Evolutionary conservation across 2,329 filamentous ascomycete genomes (phyloP), one percentile per base, ranked within the genome.

Genomic region (Alternaria sp.): DNA sequence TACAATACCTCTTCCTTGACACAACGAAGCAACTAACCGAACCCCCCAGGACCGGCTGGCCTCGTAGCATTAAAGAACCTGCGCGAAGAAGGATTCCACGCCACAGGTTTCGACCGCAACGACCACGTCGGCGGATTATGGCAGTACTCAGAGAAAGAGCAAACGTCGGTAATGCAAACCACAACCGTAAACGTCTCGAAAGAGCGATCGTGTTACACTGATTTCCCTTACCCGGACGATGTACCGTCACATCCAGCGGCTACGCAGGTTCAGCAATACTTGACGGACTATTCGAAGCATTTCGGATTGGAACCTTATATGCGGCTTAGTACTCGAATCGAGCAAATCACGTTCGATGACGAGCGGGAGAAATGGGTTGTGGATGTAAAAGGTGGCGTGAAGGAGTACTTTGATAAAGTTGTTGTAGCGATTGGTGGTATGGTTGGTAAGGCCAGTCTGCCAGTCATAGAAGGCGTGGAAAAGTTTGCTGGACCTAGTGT

Each of bases 141-240:
- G 72, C 66, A 71, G 25, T 72, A 67, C 30, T 71, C 70, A 0
- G 58, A 63, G 18, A 51, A 68, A 30, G 66, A 73, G n/a, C 65
- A 68, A 49, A 71, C 69, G 0, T 73, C 71, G 10, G 71, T 74
- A 3, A 51, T 73, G 28, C 45, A 63, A 11, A 71, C 51, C 10
- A 74, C 71, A 2, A 56, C 67, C 5, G 68, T 68, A 5, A 73
- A 73, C 37, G 62, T 71, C 9, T 73, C 71, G 6, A 73, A 68
- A 56, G 66, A 74, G 26, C 58, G 69, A 63, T 64, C 68, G 2
- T 73, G 70, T 45, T 74, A 73, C 23, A 69, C 69, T 3, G 72
- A 74, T 26, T 73, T 66, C 28, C 71, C 69, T 1, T 73, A 58
- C 25, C 58, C 67, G 3, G 58, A 58, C 65, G 60, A 60, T 23